Evolutionary conservation across 2,329 filamentous ascomycete genomes (phyloP).

Genomic region (Metarhizium humberi): DNA sequence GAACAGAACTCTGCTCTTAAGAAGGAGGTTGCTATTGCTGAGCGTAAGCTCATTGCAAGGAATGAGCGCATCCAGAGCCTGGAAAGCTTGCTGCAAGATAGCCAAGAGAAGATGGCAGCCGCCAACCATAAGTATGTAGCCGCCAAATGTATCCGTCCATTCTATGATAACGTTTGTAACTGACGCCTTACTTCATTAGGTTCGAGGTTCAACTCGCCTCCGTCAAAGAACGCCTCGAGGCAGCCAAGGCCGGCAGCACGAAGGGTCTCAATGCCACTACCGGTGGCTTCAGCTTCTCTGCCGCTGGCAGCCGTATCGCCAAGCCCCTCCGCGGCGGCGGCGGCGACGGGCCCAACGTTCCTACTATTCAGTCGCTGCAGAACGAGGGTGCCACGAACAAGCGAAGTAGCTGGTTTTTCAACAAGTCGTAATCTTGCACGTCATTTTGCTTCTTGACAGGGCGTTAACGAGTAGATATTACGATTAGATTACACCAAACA

Average conservation of each 20-base stretch:
- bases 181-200: slow-evolving; percentile 34
- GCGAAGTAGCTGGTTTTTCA: slow-evolving; percentile 68
- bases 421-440: slow-evolving; percentile 37
- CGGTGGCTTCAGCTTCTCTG: slow-evolving; percentile 63
- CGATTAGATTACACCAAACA: slow-evolving; percentile 7
- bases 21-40: slow-evolving; percentile 98
- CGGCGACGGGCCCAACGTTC: slow-evolving; percentile 36
- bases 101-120: slow-evolving; percentile 94
- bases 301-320: slow-evolving; percentile 56
- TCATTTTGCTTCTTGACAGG: background rate
- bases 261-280: slow-evolving; percentile 64
- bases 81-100: slow-evolving; percentile 86
- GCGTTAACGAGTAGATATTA: slow-evolving; percentile 6
- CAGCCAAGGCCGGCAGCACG: slow-evolving; percentile 85
- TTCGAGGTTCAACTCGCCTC: slow-evolving; percentile 96
- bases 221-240: slow-evolving; percentile 95
- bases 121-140: slow-evolving; percentile 85
- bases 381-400: slow-evolving; percentile 48
- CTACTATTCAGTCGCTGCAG: slow-evolving; percentile 47
- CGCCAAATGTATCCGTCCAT: background rate
- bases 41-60: slow-evolving; percentile 90
- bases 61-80: slow-evolving; percentile 96
- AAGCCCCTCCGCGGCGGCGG: slow-evolving; percentile 59
- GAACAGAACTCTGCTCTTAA: slow-evolving; percentile 96
- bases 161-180: background rate